Base-by-base conservation (phyloP, 768 basidiomycete species). In the Naganishia onofrii region DNA sequence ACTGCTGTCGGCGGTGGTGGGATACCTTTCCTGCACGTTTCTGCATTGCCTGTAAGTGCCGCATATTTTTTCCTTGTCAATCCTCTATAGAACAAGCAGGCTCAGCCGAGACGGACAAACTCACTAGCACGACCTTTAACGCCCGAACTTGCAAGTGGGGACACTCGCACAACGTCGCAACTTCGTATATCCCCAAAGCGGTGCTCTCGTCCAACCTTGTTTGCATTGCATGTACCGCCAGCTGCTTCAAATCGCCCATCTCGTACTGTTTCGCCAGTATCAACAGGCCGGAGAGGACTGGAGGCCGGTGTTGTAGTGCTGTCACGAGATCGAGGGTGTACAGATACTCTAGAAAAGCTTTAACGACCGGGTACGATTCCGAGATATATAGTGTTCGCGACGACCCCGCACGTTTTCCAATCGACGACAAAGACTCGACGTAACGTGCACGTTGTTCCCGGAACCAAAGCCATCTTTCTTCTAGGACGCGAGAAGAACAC, bases 391-490 rank as follows among this genome's bases (percentile, higher is more conserved):
- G 87, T 81, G 92, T 88, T 0, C 92, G 88, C 0, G 91, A 89
- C 53, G 13, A 17, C 42, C 7, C 15, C 15, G 42, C 2, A 42
- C 42, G 42, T 2, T 15, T 42, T 42, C 15, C 42, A 8, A 15
- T 8, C 94, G 84, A 52, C 91, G 85, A 10, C 64, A 8, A 32
- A 3, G 74, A 7, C 51, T 75, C 71, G 52, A 75, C 57, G 15
- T 73, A 74, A 46, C 36, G 29, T 3, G 70, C 56, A 21, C 26
- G 42, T 29, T 52, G 88, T 65, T 88, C 86, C 73, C 86, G 86
- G 84, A 99, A 93, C 95, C 95, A 99, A 1, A 90, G 87, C 95
- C 95, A 99, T 38, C 94, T 86, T 38, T 92, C 89, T 77, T 91
- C 89, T 32, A 99, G 83, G n/a, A 92, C 78, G 78, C 86, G 88